phyloP scores from a whole-genome alignment of 2,329 filamentous ascomycete species.

The Neoscytalidium dimidiatum region DNA sequence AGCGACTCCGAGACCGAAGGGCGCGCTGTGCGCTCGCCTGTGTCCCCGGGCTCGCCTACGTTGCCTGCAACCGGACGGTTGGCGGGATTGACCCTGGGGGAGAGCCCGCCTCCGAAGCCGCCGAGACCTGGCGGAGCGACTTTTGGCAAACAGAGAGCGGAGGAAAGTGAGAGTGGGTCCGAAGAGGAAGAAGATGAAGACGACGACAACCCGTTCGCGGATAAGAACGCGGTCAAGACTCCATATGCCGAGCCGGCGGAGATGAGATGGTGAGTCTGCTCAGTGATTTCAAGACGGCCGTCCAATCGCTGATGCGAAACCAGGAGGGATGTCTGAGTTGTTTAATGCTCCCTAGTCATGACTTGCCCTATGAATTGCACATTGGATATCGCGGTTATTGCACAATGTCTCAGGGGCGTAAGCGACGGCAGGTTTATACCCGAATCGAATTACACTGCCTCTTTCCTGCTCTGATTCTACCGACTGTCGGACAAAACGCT shows the following conservation, averaged over 20 bases:
- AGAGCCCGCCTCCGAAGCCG: conserved; percentile 49
- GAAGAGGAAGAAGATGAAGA: conserved; percentile 69
- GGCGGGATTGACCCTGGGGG: conserved; percentile 46
- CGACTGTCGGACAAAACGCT: not conserved
- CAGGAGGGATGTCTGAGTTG: conserved; percentile 15
- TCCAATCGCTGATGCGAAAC: not conserved
- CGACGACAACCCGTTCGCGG: conserved; percentile 85
- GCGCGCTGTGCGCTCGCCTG: conserved; percentile 18
- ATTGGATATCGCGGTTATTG: not conserved
- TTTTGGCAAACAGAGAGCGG: conserved; percentile 40
- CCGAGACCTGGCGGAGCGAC: conserved; percentile 44
- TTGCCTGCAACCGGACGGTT: conserved; percentile 42
- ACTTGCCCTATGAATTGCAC: conserved; percentile 4
- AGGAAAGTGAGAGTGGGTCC: conserved; percentile 58
- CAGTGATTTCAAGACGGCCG: too few relatives aligned
- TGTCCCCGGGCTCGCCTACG: conserved; percentile 7
- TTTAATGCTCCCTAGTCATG: not conserved
- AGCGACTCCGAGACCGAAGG: conserved; percentile 64
- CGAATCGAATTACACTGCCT: not conserved
- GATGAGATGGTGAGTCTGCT: conserved; percentile 22
- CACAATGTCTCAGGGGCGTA: not conserved
- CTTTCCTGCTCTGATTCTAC: not conserved
- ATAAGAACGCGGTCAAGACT: conserved; percentile 69
- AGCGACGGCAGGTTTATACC: not conserved
- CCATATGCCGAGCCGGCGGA: conserved; percentile 43